Base-by-base conservation (phyloP, 768 basidiomycete genomes). In the Phylloporus sp. region DNA sequence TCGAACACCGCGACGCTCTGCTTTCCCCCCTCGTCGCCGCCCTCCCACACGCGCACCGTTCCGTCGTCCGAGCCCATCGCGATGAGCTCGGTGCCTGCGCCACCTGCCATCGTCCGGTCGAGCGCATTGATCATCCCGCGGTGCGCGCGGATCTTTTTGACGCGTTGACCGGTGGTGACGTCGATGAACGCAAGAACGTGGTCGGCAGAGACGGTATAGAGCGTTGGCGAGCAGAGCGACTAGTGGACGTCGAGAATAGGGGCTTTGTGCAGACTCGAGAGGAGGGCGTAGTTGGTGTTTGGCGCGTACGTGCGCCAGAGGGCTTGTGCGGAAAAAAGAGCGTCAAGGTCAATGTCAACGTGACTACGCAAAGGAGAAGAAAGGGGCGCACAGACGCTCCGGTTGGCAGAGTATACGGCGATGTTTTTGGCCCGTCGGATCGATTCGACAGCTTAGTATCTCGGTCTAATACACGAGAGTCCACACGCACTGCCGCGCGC, bases 211-310 rank as follows among this genome's bases (percentile, higher is more conserved):
- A 90, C 88, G 46, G 86, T 84, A 70, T 89, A 91, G 36, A 95
- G 69, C 26, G 75, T 70, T 9, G 84, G 78, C 1, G 82, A 81
- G 65, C 69, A 77, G 39, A 93, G 75, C 0, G 87, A 89, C 88
- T 88, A 97, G 50, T 91, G 90, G 1, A 95, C 78, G 72, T 97
- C 93, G 41, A 91, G 80, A 36, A 98, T 86, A 46, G 94, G 86
- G 13, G 89, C 86, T 70, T 96, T 97, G 64, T 90, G 84, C 41
- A 88, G 77, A 57, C 77, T 84, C 10, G 84, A 79, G 21, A 98
- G 72, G 3, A 91, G 79, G 20, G 82, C 94, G 57, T 94, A 97
- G 75, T 98, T 97, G 21, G 80, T 87, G 58, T 95, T 93, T 8
- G 93, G 91, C 14, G 90, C 70, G 47, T 94, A 96, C 1, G 92